Evolutionary conservation across 2,329 filamentous ascomycete species (phyloP).

Genomic region (Dothiorella sarmentorum): DNA sequence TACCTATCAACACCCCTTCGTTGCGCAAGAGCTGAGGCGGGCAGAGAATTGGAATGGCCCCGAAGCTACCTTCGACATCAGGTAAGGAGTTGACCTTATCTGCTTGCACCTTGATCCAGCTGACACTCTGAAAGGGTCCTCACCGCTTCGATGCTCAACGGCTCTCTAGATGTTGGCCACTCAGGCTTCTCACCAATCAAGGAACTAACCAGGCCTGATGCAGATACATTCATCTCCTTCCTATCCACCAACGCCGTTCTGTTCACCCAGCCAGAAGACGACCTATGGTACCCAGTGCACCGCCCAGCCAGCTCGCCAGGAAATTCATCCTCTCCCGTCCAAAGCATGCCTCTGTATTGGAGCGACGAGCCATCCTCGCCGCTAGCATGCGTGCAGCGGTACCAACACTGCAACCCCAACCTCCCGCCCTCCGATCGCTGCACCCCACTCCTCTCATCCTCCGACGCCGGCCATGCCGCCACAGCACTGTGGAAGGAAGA

Average conservation of each 20-base stretch:
- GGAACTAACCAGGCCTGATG: constrained; percentile 28
- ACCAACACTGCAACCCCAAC: no score
- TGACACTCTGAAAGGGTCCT: not conserved
- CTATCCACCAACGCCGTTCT: constrained; percentile 27
- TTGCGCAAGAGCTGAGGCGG: not conserved
- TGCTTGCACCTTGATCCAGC: not conserved
- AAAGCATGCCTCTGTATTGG: no score
- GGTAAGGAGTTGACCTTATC: not conserved
- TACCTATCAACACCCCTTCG: not conserved
- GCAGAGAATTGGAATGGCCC: not conserved
- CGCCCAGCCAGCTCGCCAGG: no score
- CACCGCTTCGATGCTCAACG: not conserved
- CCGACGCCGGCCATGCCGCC: no score
- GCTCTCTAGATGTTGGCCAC: not conserved
- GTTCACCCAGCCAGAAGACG: constrained; percentile 27
- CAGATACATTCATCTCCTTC: constrained; percentile 32
- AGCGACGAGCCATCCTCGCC: no score
- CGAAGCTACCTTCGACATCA: not conserved
- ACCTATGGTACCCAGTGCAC: constrained; percentile 32
- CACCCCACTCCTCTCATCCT: no score
- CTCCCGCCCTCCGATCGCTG: no score
- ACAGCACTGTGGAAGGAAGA: no score
- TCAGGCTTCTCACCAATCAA: constrained; percentile 19
- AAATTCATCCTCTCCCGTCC: no score
- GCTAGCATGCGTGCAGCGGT: no score